These are phyloP conservation scores for Fraxinus anomala DNA, from an alignment of 257 asterid genomes.

Conservation along the genomic window DNA sequence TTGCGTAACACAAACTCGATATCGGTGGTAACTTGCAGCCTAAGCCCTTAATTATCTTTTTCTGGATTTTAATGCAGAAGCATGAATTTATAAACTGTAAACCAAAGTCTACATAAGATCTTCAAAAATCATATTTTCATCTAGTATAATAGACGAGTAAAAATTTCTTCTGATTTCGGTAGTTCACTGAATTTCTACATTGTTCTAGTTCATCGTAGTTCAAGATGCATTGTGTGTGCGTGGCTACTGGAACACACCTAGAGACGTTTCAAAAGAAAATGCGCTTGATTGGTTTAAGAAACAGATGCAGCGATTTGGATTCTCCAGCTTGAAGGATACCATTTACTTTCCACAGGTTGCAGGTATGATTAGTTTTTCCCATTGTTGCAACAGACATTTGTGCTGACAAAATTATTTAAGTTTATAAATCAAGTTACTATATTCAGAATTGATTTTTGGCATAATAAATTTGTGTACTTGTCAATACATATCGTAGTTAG, in stretches of 20 bases:
- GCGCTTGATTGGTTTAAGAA: constrained; percentile 56
- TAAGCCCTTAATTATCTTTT: constrained; percentile 20
- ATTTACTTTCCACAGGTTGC: constrained; percentile 61
- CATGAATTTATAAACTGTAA: neutral
- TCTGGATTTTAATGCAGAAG: constrained; percentile 1
- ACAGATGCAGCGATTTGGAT: constrained; percentile 55
- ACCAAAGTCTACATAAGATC: neutral
- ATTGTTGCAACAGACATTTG: constrained; percentile 1
- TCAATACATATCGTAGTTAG: neutral
- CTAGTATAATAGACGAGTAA: neutral
- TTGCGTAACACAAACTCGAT: constrained; percentile 85
- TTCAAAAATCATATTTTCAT: neutral
- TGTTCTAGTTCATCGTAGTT: constrained; percentile 63
- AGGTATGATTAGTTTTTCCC: constrained; percentile 41
- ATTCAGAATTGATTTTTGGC: neutral
- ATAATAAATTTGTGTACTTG: neutral
- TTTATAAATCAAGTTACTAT: neutral
- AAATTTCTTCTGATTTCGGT: neutral
- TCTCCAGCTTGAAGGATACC: constrained; percentile 55
- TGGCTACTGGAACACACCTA: constrained; percentile 83
- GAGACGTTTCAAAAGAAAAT: constrained; percentile 52
- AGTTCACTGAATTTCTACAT: constrained; percentile 26
- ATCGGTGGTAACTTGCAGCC: constrained; percentile 66
- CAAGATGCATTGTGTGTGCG: constrained; percentile 75
- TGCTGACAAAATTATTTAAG: neutral